Conservation (phyloP, 192 early-diverging fungal species). For the Entophlyctis luteolus region DNA sequence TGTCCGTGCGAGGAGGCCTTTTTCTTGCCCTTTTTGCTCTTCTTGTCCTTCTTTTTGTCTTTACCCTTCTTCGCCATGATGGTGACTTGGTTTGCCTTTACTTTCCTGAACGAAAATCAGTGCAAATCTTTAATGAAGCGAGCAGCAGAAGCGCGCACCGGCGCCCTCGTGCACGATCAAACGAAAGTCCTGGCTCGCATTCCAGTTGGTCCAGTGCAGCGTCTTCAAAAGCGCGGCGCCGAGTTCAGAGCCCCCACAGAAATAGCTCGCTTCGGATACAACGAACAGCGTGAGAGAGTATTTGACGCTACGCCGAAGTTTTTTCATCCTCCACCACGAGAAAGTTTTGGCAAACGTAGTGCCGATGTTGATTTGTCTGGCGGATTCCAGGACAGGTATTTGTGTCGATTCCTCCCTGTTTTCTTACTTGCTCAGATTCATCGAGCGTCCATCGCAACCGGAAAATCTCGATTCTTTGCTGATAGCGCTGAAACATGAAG, state of each 20-base stretch:
- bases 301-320: conserved; percentile 30
- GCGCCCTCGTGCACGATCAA: no score
- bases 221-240: conserved; percentile 19
- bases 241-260: conserved; percentile 38
- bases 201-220: conserved; percentile 15
- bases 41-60: conserved; percentile 3
- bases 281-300: no score
- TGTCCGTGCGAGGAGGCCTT: not conserved
- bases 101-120: not conserved
- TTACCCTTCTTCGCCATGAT: not conserved
- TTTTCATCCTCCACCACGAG: not conserved
- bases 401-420: not conserved
- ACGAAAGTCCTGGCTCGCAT: not conserved
- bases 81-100: no score
- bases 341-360: no score
- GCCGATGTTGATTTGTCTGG: not conserved
- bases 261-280: conserved; percentile 38
- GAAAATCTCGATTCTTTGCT: conserved; percentile 85
- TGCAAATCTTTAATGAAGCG: not conserved
- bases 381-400: conserved; percentile 1
- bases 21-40: not conserved
- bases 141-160: not conserved
- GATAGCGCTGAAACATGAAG: conserved; percentile 31
- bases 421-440: conserved; percentile 55
- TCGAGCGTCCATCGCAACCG: conserved; percentile 53